phyloP scores from a whole-genome alignment of 2,329 filamentous ascomycete genomes.

The Pseudogymnoascus sp. region DNA sequence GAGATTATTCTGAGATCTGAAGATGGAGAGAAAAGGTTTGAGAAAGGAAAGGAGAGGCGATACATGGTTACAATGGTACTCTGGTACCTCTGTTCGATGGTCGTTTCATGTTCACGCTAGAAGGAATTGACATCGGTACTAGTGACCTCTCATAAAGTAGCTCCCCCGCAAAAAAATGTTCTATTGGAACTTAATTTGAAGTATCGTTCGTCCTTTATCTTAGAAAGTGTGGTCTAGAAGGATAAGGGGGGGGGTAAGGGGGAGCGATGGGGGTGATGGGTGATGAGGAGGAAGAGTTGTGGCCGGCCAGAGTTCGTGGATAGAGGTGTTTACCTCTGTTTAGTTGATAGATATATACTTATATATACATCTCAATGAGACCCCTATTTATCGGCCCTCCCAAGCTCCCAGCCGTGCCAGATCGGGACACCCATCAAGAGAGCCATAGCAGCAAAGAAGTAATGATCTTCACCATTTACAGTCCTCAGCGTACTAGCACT shows the following conservation, averaged over 20 bases:
- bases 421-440: background rate
- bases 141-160: background rate
- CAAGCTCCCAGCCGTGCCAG: background rate
- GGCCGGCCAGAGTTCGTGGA: background rate
- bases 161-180: background rate
- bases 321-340: too few species aligned
- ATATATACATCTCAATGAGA: background rate
- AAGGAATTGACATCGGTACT: background rate
- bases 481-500: background rate
- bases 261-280: background rate
- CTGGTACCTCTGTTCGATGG: background rate
- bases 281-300: background rate
- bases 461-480: background rate
- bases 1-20: background rate
- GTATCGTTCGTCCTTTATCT: too few species aligned
- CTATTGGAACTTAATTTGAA: background rate
- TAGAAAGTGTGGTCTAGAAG: too few species aligned
- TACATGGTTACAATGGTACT: background rate
- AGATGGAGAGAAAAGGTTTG: background rate
- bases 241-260: background rate
- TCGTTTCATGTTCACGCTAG: background rate
- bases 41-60: background rate
- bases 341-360: background rate
- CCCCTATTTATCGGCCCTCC: background rate
- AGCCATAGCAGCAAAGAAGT: background rate